These are phyloP conservation scores for Aureobasidium sp. DNA, from an alignment of 2,329 filamentous ascomycete genomes.

Conservation along the genomic window DNA sequence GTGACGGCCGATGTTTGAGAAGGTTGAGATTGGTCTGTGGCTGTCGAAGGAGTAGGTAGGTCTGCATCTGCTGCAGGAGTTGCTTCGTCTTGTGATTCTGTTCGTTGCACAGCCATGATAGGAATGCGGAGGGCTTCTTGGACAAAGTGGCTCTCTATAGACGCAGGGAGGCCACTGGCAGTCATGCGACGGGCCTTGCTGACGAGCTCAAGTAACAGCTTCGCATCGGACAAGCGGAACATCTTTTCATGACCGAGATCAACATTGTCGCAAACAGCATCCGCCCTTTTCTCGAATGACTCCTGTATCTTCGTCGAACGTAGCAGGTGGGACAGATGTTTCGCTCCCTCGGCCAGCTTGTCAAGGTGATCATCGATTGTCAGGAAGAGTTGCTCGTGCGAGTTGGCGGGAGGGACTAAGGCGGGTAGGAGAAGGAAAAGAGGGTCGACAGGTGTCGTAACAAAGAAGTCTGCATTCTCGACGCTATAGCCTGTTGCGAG, in stretches of 20 bases:
- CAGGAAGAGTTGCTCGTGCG: constrained; percentile 56
- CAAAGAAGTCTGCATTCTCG: constrained; percentile 63
- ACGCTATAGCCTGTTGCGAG: constrained; percentile 47
- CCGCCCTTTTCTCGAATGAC: constrained; percentile 46
- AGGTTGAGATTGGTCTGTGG: constrained; percentile 11
- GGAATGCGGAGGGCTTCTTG: constrained; percentile 68
- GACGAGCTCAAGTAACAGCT: constrained; percentile 58
- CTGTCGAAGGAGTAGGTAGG: constrained; percentile 18
- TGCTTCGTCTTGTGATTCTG: constrained; percentile 14
- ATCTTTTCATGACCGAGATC: constrained; percentile 77
- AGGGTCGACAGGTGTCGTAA: constrained; percentile 77
- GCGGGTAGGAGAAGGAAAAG: constrained; percentile 75
- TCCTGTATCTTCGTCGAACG: constrained; percentile 38
- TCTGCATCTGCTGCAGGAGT: not conserved
- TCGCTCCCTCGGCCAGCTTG: constrained; percentile 45
- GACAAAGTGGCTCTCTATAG: constrained; percentile 81
- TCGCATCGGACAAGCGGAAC: constrained; percentile 69
- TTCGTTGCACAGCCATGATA: constrained; percentile 53
- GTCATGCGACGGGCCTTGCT: constrained; percentile 64
- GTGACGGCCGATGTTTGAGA: constrained; percentile 14
- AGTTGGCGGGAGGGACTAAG: constrained; percentile 42
- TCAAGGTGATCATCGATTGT: constrained; percentile 66
- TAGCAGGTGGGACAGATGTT: constrained; percentile 53
- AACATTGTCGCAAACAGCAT: constrained; percentile 67
- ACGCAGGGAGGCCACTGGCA: constrained; percentile 59